phyloP scores from a whole-genome alignment of 2,329 filamentous ascomycete genomes.

The Lachnum nothofagi region DNA sequence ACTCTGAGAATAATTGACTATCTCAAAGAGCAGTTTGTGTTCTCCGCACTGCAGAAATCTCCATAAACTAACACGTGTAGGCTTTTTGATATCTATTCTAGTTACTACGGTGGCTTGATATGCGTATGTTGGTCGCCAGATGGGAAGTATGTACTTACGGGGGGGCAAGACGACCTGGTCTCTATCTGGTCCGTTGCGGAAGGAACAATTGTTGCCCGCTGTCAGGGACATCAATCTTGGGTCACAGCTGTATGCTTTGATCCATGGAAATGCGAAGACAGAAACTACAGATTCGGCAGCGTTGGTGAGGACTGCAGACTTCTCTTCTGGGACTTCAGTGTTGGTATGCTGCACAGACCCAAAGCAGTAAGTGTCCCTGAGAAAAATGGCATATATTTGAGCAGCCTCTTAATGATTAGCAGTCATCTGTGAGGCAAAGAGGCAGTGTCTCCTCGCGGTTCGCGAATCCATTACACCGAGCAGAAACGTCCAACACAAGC shows the following conservation, averaged over 20 bases:
- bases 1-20: slow-evolving; percentile 88
- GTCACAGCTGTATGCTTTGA: slow-evolving; percentile 92
- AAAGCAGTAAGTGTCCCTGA: slow-evolving; percentile 60
- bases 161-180: slow-evolving; percentile 91
- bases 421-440: slow-evolving; percentile 53
- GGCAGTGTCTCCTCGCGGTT: slow-evolving; percentile 47
- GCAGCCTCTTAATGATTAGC: slow-evolving; percentile 21
- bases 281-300: slow-evolving; percentile 91
- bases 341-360: slow-evolving; percentile 90
- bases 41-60: not conserved
- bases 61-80: slow-evolving; percentile 39
- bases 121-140: slow-evolving; percentile 98
- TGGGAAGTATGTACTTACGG: slow-evolving; percentile 89
- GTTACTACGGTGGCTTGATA: slow-evolving; percentile 88
- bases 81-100: slow-evolving; percentile 78
- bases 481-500: slow-evolving; percentile 58
- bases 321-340: slow-evolving; percentile 94
- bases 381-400: slow-evolving; percentile 3
- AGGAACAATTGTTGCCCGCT: slow-evolving; percentile 78
- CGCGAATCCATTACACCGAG: slow-evolving; percentile 45
- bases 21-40: slow-evolving; percentile 72
- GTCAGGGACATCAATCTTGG: slow-evolving; percentile 94
- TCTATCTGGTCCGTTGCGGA: slow-evolving; percentile 93
- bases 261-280: slow-evolving; percentile 92
- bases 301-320: slow-evolving; percentile 91